phyloP scores from a whole-genome alignment of 345 rosid species.

The Salix purpurea region DNA sequence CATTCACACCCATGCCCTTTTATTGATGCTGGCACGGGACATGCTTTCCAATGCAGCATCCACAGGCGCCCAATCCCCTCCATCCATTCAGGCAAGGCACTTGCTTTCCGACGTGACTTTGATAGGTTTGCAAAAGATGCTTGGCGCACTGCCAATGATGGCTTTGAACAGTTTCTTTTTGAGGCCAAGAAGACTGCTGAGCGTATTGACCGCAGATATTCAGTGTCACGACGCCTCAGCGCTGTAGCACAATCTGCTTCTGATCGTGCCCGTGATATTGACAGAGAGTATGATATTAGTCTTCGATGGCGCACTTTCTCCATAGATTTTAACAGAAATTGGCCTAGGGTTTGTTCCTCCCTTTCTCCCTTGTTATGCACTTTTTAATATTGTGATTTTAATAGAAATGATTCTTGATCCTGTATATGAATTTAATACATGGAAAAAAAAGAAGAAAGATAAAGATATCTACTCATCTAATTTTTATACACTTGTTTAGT shows the following conservation, averaged over 20 bases:
- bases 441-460: too few species aligned
- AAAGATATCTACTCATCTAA: too few species aligned
- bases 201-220: constrained; percentile 71
- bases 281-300: constrained; percentile 65
- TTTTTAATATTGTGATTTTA: neutral
- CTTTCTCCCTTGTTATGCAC: neutral
- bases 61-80: neutral
- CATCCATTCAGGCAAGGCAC: constrained; percentile 29
- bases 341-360: constrained; percentile 61
- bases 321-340: constrained; percentile 69
- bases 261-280: constrained; percentile 67
- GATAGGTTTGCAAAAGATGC: constrained; percentile 53
- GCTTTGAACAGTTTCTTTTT: constrained; percentile 70
- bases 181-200: constrained; percentile 85
- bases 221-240: constrained; percentile 59
- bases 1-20: too few species aligned
- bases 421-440: too few species aligned
- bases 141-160: constrained; percentile 80
- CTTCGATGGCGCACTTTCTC: constrained; percentile 59
- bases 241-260: constrained; percentile 55
- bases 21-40: neutral
- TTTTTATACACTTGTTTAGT: too few species aligned
- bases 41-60: neutral
- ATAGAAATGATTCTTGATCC: too few species aligned
- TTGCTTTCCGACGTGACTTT: constrained; percentile 36